Evolutionary conservation across 2,329 filamentous ascomycete species (phyloP), one percentile per base, ranked within the genome.

Genomic region (Alternaria sp.): DNA sequence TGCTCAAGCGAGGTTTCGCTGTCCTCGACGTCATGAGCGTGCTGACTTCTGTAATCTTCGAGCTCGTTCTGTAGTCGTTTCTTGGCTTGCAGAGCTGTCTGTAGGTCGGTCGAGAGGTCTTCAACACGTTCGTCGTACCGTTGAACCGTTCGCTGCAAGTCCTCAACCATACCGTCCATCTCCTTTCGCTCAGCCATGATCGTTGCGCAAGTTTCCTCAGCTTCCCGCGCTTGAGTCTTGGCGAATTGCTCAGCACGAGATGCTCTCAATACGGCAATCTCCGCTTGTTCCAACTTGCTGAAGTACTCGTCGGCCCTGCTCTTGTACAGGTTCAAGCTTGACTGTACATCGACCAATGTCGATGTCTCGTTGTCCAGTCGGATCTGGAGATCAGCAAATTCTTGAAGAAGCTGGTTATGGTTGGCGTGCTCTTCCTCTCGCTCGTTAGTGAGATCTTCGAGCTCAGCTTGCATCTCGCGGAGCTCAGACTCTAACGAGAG

Each of bases 1-100:
- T 98, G 95, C 81, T 99, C 96, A 88, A 97, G 92, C 70, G 92
- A 96, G 10, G 91, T 91, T 80, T 98, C 95, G 80, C 96, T 97
- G 81, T 99, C 95, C 80, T 98, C 96, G 59, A 98, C 92, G 73
- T 98, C 96, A 80, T 97, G 97, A 61, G 94, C 94, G 50, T 95
- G 89, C 80, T 97, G 94, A 77, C 90, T 97, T 63, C 96, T 90
- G 83, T 98, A 99, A 80, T 99, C 95, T 80, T 98, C 95, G 3
- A 99, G 90, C 82, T 99, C 95, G 76, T 98, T 94, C 79, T 99
- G 95, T 23, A 98, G 89, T 62, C 95, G 89, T 82, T 94, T 97
- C 86, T 97, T 97, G 19, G 93, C 89, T 82, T 97, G 94, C 17
- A 93, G 84, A 3, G 92, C 93, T 19, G 90, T 90, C 64, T 96